Percentiles rank a stretch among this genome's conserved stretches.
Conservation (phyloP, 2,329 filamentous ascomycete genomes). For the Pseudofabraea citricarpa region DNA sequence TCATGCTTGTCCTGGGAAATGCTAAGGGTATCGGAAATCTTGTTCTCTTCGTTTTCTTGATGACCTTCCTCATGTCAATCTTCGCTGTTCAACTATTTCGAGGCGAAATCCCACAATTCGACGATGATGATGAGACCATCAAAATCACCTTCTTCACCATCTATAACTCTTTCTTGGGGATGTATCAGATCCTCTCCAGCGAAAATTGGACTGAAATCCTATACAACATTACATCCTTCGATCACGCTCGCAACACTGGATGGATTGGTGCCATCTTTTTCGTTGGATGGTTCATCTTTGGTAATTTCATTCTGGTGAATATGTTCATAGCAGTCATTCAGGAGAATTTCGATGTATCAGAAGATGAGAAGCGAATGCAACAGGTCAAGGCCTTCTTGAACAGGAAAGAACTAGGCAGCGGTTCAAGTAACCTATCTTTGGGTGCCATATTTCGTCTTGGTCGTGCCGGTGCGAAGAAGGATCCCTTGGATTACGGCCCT, state of each 20-base stretch:
- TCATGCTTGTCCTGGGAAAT: constrained; percentile 85
- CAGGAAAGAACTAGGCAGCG: constrained; percentile 75
- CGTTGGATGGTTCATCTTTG: constrained; percentile 91
- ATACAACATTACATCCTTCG: constrained; percentile 73
- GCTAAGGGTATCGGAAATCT: constrained; percentile 88
- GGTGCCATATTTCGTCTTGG: constrained; percentile 64
- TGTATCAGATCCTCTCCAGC: constrained; percentile 95
- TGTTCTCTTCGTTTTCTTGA: constrained; percentile 92
- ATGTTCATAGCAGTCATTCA: constrained; percentile 99
- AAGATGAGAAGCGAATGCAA: constrained; percentile 94
- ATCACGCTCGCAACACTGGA: constrained; percentile 61
- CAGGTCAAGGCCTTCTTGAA: constrained; percentile 95
- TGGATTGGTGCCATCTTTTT: constrained; percentile 93
- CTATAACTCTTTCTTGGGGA: constrained; percentile 92
- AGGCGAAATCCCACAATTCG: constrained; percentile 68
- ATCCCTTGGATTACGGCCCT: constrained; percentile 87
- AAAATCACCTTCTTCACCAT: constrained; percentile 81
- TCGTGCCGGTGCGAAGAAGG: constrained; percentile 57
- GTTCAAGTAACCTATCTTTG: constrained; percentile 70
- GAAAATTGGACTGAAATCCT: constrained; percentile 92
- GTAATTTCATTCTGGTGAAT: constrained; percentile 94
- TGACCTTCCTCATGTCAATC: constrained; percentile 90
- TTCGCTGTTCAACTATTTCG: constrained; percentile 92
- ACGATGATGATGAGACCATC: constrained; percentile 57
- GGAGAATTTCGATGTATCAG: constrained; percentile 97